These are phyloP conservation scores for Fusarium sp. DNA, from an alignment of 2,329 filamentous ascomycete species.

Conservation along the genomic window DNA sequence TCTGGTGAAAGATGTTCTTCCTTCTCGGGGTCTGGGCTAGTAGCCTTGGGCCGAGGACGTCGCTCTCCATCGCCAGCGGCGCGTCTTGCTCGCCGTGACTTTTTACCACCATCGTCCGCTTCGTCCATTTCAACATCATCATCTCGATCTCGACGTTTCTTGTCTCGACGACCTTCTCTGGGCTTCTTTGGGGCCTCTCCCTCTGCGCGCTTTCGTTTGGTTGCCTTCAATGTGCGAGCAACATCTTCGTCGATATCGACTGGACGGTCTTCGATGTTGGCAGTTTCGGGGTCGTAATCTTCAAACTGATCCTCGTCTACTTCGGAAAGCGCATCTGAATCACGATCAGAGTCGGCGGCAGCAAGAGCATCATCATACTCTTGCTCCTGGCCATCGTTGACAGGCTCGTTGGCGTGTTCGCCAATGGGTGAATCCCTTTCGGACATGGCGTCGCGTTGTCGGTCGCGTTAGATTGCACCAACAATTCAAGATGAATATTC, in stretches of 20 bases:
- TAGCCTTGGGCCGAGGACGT: conserved; percentile 59
- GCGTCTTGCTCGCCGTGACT: conserved; percentile 63
- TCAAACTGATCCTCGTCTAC: conserved; percentile 78
- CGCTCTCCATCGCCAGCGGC: conserved; percentile 60
- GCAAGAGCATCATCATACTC: conserved; percentile 49
- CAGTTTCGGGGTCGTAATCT: conserved; percentile 75
- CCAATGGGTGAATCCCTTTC: conserved; percentile 60
- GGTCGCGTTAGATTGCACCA: conserved; percentile 16
- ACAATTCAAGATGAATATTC: neutral
- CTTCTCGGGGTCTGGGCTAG: conserved; percentile 71
- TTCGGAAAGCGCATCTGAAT: conserved; percentile 73
- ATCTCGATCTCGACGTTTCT: conserved; percentile 67
- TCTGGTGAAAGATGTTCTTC: conserved; percentile 86
- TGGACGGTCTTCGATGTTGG: conserved; percentile 72
- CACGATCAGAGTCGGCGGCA: conserved; percentile 63
- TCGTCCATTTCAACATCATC: conserved; percentile 64
- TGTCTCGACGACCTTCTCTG: conserved; percentile 77
- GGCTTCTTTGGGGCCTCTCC: conserved; percentile 78
- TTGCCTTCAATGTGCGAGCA: conserved; percentile 72
- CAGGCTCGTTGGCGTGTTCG: conserved; percentile 53
- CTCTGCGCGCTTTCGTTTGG: conserved; percentile 74
- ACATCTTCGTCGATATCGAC: conserved; percentile 77
- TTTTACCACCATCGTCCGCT: conserved; percentile 59
- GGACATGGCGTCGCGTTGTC: conserved; percentile 55
- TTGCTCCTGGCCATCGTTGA: conserved; percentile 58